Evolutionary conservation across 495 filamentous ascomycete genomes (phyloP), one percentile per base, ranked within the genome.

Genomic region (Penicillium mononematosum): DNA sequence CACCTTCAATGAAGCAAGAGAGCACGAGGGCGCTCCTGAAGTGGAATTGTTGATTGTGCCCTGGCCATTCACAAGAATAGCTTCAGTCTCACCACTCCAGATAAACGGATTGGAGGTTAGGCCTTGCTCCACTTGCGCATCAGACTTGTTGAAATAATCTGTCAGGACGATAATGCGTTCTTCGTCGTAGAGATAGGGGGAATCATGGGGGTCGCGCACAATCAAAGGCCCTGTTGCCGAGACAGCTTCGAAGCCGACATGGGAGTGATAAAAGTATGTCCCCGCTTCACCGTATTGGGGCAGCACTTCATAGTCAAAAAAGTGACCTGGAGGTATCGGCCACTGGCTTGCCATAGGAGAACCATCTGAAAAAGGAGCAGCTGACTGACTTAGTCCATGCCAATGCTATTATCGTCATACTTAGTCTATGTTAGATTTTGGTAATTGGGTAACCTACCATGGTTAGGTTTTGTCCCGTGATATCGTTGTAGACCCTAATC

Each of bases 251-350:
- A 85, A 77, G 0, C 70, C 78, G 27, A 85, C 75, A 55, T 86
- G 83, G 9, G 80, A 83, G 60, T 86, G 82, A 54, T 85, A 86
- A 63, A 81, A 85, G 66, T 83, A 85, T 5, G 79, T 79, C 17
- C 81, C 83, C 9, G 81, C 77, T 50, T 81, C 73, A 8, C 75
- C 77, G 5, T 68, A 19, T 19, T 79, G 69, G 8, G 78, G 74
- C 10, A 68, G 65, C 20, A 85, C 71, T 61, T 86, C 81, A 62
- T 86, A 85, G 68, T 87, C 84, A 67, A 86, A 85, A 70, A 78
- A 86, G 58, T 81, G 75, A 16, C 72, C 9, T 10, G 82, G 81
- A 4, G 81, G 78, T 50, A 85, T 85, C 0, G 82, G 83, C 82
- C 82, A 85, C 53, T 85, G 81, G 10, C 73, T 66, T 7, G 74